phyloP scores from a whole-genome alignment of 345 rosid genomes.

The Ricinus communis region DNA sequence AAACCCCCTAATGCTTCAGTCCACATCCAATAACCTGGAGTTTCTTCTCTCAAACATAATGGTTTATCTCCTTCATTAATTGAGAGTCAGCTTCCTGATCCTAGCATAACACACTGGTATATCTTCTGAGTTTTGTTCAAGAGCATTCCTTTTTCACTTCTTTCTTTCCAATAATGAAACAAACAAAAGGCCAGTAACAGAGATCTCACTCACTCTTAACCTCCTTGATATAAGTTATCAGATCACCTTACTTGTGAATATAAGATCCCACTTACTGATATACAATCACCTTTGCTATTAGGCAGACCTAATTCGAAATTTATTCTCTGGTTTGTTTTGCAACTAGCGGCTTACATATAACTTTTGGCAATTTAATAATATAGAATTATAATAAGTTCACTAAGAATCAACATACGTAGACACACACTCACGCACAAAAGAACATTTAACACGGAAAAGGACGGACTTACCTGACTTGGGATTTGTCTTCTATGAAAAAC shows the following conservation, averaged over 20 bases:
- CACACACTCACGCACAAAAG: too few relatives aligned
- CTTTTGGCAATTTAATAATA: neutral
- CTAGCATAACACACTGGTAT: neutral
- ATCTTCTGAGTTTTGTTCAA: neutral
- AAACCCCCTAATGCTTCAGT: neutral
- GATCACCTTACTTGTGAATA: neutral
- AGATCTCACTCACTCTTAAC: neutral
- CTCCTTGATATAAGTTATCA: neutral
- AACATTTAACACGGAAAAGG: neutral
- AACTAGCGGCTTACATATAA: too few relatives aligned
- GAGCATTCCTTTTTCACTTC: neutral
- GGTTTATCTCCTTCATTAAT: neutral
- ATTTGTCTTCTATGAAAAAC: slow-evolving; percentile 73
- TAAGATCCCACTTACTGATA: neutral
- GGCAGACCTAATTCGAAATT: neutral
- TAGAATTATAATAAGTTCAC: neutral
- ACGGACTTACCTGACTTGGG: slow-evolving; percentile 71
- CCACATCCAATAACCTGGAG: neutral
- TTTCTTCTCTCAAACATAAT: neutral
- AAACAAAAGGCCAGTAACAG: neutral
- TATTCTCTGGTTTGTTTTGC: too few relatives aligned
- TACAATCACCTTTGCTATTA: too few relatives aligned
- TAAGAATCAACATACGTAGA: neutral
- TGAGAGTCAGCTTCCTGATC: neutral
- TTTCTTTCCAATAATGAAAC: neutral